These are phyloP conservation scores for Solanum piurae DNA, from an alignment of 257 asterid genomes.

Conservation along the genomic window DNA sequence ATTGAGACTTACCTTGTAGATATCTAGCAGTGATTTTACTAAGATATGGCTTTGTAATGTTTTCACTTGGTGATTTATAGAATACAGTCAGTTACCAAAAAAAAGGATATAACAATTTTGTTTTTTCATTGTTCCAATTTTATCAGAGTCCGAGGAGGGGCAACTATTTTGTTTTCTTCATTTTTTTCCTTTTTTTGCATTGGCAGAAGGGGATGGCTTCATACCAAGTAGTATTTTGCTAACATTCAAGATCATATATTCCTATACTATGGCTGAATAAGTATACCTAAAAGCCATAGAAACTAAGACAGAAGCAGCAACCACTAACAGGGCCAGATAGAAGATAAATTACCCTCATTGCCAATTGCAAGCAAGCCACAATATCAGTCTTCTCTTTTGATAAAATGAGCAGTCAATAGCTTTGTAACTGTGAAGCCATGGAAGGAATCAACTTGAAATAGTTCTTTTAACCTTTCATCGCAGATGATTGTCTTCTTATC, in stretches of 20 bases:
- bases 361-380: neutral
- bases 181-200: neutral
- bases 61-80: neutral
- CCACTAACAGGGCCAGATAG: neutral
- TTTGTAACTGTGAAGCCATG: slow-evolving; percentile 25
- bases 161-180: neutral
- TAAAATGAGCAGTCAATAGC: slow-evolving; percentile 23
- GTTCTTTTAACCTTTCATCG: slow-evolving; percentile 29
- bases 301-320: neutral
- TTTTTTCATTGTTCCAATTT: neutral
- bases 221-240: neutral
- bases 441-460: slow-evolving; percentile 26
- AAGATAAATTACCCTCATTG: neutral
- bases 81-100: neutral
- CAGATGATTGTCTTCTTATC: slow-evolving; percentile 25
- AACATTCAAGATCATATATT: neutral
- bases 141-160: neutral
- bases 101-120: neutral
- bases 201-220: neutral
- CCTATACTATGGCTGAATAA: neutral
- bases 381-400: slow-evolving; percentile 11
- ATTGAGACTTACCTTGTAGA: neutral
- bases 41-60: neutral
- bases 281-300: neutral
- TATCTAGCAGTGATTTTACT: neutral